Evolutionary conservation across 176 grass and related monocot genomes (phyloP).

Genomic region (Avena atlantica): DNA sequence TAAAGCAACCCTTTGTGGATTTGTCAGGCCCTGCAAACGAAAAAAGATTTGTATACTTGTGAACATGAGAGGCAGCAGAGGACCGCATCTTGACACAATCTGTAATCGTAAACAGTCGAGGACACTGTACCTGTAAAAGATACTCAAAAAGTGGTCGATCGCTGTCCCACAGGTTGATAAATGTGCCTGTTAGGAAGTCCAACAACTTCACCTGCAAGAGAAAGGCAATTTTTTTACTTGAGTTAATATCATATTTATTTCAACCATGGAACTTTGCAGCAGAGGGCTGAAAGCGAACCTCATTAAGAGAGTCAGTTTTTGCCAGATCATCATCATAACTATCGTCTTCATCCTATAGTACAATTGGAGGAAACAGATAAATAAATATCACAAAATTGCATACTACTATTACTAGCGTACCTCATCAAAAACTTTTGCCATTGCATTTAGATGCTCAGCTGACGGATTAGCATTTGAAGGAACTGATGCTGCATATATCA

Average conservation of each 20-base stretch:
- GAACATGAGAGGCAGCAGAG: neutral
- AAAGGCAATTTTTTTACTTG: neutral
- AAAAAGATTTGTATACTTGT: neutral
- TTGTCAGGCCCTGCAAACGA: constrained; percentile 66
- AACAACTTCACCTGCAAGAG: constrained; percentile 70
- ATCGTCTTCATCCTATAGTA: constrained; percentile 57
- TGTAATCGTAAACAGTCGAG: constrained; percentile 2
- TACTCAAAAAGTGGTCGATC: constrained; percentile 73
- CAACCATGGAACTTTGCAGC: neutral
- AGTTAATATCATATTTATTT: constrained; percentile 24
- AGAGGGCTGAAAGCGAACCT: constrained; percentile 60
- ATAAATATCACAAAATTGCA: constrained; percentile 34
- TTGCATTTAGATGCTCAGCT: constrained; percentile 78
- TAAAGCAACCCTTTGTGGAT: constrained; percentile 61
- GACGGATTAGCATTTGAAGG: constrained; percentile 70
- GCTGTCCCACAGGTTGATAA: constrained; percentile 59
- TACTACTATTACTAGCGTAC: constrained; percentile 41
- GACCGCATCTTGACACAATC: neutral
- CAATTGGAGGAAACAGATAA: constrained; percentile 13
- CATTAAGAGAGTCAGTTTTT: constrained; percentile 75
- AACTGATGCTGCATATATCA: constrained; percentile 61
- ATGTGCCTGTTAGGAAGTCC: constrained; percentile 73
- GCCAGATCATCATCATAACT: constrained; percentile 80
- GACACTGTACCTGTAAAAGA: constrained; percentile 74
- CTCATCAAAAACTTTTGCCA: constrained; percentile 90